phyloP scores from a whole-genome alignment of 257 asterid species.

The Fraxinus americana region DNA sequence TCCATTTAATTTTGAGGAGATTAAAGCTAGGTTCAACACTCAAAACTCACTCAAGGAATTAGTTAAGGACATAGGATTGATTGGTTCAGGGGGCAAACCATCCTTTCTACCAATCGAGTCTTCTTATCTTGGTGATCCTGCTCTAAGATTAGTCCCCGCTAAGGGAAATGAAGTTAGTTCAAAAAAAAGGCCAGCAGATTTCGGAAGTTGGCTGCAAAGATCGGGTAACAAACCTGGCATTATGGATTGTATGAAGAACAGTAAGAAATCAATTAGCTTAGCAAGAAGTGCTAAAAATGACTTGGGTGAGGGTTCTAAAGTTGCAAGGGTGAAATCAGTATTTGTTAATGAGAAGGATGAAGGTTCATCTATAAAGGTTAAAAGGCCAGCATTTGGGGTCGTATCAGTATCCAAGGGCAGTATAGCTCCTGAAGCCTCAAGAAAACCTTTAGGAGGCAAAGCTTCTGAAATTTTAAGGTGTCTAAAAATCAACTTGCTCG shows the following conservation, averaged over 20 bases:
- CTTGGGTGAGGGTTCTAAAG: conserved; percentile 34
- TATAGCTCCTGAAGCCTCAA: conserved; percentile 59
- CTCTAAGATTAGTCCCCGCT: conserved; percentile 38
- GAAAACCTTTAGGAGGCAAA: conserved; percentile 64
- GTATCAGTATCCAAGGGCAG: conserved; percentile 36
- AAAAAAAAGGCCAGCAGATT: conserved; percentile 30
- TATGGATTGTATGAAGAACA: conserved; percentile 27
- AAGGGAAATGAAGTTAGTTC: conserved; percentile 35
- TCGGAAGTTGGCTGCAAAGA: conserved; percentile 31
- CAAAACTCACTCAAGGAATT: conserved; percentile 70
- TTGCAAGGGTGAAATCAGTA: conserved; percentile 43
- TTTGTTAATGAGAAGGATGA: conserved; percentile 37
- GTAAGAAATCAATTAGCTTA: conserved; percentile 27
- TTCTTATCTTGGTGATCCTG: conserved; percentile 52
- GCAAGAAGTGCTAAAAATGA: conserved; percentile 37
- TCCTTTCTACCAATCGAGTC: conserved; percentile 45
- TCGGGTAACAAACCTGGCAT: conserved; percentile 33
- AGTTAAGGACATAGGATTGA: conserved; percentile 70
- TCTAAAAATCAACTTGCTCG: conserved; percentile 77
- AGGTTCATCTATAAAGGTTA: conserved; percentile 45
- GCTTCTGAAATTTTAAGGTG: conserved; percentile 60
- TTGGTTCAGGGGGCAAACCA: conserved; percentile 63
- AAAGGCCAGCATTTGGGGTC: conserved; percentile 41
- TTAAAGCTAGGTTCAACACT: conserved; percentile 60
- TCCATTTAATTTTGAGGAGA: conserved; percentile 78